A percentile compares a stretch with the other conserved stretches of the same genome.
phyloP scores from a whole-genome alignment of 805 yeast species.

The Vanderwaltozyma yarrowii region DNA sequence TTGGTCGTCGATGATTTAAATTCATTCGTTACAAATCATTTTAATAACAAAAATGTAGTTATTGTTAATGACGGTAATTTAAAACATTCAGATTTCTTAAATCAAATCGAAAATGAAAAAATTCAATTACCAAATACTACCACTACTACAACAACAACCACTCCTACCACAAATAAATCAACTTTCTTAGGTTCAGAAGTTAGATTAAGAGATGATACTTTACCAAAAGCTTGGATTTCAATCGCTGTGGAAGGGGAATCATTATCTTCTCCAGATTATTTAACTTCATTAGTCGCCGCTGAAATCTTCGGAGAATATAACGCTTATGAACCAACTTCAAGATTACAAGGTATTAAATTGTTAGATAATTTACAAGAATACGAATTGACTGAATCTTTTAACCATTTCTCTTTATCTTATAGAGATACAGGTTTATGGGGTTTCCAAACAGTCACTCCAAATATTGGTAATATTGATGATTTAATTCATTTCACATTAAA shows the following conservation, averaged over 20 bases:
- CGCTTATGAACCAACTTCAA: slow-evolving; percentile 45
- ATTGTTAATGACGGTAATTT: slow-evolving; percentile 62
- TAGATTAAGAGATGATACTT: slow-evolving; percentile 79
- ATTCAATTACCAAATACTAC: slow-evolving; percentile 34
- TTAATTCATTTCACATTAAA: slow-evolving; percentile 70
- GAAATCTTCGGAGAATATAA: slow-evolving; percentile 46
- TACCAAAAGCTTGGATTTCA: slow-evolving; percentile 70
- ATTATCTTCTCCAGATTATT: slow-evolving; percentile 49
- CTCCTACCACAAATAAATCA: too few relatives aligned
- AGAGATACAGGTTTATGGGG: slow-evolving; percentile 82
- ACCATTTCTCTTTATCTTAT: slow-evolving; percentile 64
- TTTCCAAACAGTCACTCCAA: slow-evolving; percentile 54
- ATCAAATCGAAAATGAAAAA: slow-evolving; percentile 43
- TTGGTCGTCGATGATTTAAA: slow-evolving; percentile 50
- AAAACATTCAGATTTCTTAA: slow-evolving; percentile 58
- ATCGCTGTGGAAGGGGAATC: slow-evolving; percentile 71
- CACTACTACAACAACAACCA: too few relatives aligned
- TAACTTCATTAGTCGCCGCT: slow-evolving; percentile 66
- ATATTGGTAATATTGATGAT: slow-evolving; percentile 57
- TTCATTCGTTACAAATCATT: slow-evolving; percentile 45
- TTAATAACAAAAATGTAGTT: slow-evolving; percentile 54
- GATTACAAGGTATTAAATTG: slow-evolving; percentile 57
- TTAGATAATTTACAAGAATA: slow-evolving; percentile 58
- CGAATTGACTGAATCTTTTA: slow-evolving; percentile 61
- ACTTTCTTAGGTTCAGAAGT: slow-evolving; percentile 78